A percentile compares a stretch with the other conserved stretches of the same genome.
These are phyloP conservation scores for Pharus latifolius DNA, from an alignment of 176 grass and related monocot genomes.

Conservation along the genomic window DNA sequence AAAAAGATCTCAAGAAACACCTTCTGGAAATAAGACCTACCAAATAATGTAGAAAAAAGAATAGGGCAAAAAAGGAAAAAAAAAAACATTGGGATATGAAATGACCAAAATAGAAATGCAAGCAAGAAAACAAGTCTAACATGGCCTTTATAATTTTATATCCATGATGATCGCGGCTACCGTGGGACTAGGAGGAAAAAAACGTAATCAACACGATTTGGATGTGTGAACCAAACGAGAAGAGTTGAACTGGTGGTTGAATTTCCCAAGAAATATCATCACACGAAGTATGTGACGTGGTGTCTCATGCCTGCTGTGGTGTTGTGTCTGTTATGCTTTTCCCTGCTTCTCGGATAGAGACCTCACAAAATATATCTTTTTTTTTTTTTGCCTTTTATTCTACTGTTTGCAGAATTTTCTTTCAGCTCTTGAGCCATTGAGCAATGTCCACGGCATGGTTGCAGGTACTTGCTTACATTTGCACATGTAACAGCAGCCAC, in stretches of 20 bases:
- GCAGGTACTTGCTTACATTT: neutral
- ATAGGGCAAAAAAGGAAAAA: neutral
- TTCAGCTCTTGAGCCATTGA: neutral
- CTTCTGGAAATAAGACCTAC: neutral
- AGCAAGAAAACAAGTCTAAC: constrained; percentile 13
- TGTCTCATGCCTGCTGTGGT: neutral
- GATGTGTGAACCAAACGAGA: neutral
- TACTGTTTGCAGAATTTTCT: neutral
- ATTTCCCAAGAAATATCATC: neutral
- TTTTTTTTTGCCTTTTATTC: neutral
- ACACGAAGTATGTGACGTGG: neutral
- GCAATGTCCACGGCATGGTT: neutral
- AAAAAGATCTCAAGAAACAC: neutral
- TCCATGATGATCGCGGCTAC: constrained; percentile 1
- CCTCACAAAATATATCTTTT: neutral
- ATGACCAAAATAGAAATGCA: neutral
- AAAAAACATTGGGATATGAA: neutral
- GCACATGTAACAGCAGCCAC: neutral
- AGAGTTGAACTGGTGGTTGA: neutral
- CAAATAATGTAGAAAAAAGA: no score
- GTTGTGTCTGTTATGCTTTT: neutral
- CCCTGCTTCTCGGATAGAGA: neutral
- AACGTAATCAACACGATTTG: neutral
- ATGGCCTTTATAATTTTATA: constrained; percentile 1
- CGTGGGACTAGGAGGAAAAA: neutral